Base-by-base conservation (phyloP, 1,284 basidiomycete species). In the Erythrobasidium hasegawianum region DNA sequence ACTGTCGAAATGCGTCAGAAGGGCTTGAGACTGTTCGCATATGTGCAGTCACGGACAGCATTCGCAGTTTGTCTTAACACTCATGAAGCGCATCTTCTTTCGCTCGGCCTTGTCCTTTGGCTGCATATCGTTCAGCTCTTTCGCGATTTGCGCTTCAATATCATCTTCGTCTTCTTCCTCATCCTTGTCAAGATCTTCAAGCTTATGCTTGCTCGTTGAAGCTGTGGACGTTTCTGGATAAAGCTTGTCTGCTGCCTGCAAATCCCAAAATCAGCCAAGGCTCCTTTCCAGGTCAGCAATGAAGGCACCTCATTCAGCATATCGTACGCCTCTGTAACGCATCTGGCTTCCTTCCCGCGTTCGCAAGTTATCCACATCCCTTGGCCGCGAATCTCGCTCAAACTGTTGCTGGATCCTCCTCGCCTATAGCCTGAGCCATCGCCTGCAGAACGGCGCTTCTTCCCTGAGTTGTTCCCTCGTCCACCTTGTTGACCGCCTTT, bases 281-380 rank as follows among this genome's bases (percentile, higher is more conserved):
- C n/a, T n/a, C n/a, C n/a, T n/a, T n/a, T n/a, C n/a, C n/a, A n/a
- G n/a, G n/a, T n/a, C n/a, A n/a, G n/a, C n/a, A 77, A 14, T 83
- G n/a, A n/a, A n/a, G n/a, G 73, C 70, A 89, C 88, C 60, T 82
- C 83, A 69, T 88, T 86, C 66, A 90, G 87, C 11, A 90, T 74
- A 74, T 88, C 87, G 70, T 86, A 87, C 43, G 88, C 76, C 74
- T 90, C 89, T 39, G 84, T 83, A 3, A 88, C 82, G 0, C 86
- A 82, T 72, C 86, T 85, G 69, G 82, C 86, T 75, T 90, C 88
- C 73, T 86, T 90, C 20, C 88, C 88, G 75, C 86, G 87, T 27
- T 87, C 82, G 70, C 87, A 89, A 71, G 85, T 88, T 5, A 84
- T 85, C 88, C 88, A 90, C 16, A 90, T 79, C 22, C 88, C 88